These are phyloP conservation scores for Fraxinus ornus DNA, from an alignment of 305 asterid species.

Conservation along the genomic window DNA sequence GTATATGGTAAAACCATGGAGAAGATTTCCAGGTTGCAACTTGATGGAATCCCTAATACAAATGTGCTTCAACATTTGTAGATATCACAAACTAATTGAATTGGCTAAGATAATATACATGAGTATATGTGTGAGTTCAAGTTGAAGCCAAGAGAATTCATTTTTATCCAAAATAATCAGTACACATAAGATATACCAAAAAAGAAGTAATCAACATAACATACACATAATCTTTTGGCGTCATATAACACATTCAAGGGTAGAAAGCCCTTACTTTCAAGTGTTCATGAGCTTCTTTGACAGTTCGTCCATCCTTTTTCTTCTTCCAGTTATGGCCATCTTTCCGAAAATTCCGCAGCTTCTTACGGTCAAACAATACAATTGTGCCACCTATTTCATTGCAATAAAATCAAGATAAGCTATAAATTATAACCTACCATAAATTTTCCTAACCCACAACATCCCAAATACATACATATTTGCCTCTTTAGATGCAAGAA, in stretches of 20 bases:
- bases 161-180: not conserved
- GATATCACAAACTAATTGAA: not conserved
- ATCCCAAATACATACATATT: not conserved
- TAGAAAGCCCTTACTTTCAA: slow-evolving; percentile 38
- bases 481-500: not conserved
- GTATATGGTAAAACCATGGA: not conserved
- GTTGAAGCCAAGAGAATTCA: not conserved
- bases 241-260: not conserved
- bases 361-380: slow-evolving; percentile 53
- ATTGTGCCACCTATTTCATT: slow-evolving; percentile 43
- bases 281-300: slow-evolving; percentile 63
- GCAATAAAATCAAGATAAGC: slow-evolving; percentile 7
- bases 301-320: slow-evolving; percentile 56
- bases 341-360: slow-evolving; percentile 54
- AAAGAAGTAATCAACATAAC: not conserved
- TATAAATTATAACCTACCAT: not conserved
- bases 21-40: not conserved
- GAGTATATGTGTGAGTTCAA: not conserved
- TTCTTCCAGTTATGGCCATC: slow-evolving; percentile 61
- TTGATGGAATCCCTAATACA: not conserved
- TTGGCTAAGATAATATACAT: not conserved
- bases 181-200: not conserved
- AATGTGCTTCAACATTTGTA: not conserved
- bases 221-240: not conserved
- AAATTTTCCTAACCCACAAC: slow-evolving; percentile 1